Base-by-base conservation (phyloP, 352 stramenopile genomes). In the Phytophthora uliginosa region DNA sequence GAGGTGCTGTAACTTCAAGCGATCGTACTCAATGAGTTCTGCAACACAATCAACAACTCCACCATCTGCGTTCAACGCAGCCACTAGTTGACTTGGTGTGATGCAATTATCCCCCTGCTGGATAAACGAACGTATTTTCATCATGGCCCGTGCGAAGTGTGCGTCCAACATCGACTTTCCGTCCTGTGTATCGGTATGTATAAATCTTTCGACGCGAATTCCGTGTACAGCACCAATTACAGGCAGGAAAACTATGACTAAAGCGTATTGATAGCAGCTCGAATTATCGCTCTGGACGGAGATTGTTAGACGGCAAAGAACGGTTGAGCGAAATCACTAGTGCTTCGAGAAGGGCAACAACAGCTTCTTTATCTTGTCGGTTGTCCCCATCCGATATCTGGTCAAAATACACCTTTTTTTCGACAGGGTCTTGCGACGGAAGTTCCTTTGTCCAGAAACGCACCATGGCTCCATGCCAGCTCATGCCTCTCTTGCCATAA, bases 391-490 rank as follows among this genome's bases (percentile, higher is more conserved):
- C 13, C n/a, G 64, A 50, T 38, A 65, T 60, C 1, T 71, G 64
- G 55, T 64, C 55, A 15, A 64, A 59, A 18, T 71, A 71, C n/a
- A 71, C 0, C 15, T 71, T 71, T 4, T 1, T 61, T 48, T 65
- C 64, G 3, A 31, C 17, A 6, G 45, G 2, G 26, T 60, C 63
- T 47, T 52, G 1, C 13, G 15, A 24, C 4, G 31, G 9, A 2
- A 12, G 8, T 13, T 48, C 22, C 4, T n/a, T 36, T 20, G 34
- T 38, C 63, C 63, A 71, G n/a, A 64, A 71, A 13, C 47, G 26
- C 5, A 64, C 22, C 48, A 71, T 59, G 13, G 53, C 40, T 24
- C 45, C 63, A 36, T 63, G 63, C 52, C 53, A 69, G 10, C 13
- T 18, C 45, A 69, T 45, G 4, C 63, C 63, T 13, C n/a, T 15